A percentile compares a stretch with the other conserved stretches of the same genome.
Conservation (phyloP, 2,329 filamentous ascomycete species). For the Ophiostoma quercus region DNA sequence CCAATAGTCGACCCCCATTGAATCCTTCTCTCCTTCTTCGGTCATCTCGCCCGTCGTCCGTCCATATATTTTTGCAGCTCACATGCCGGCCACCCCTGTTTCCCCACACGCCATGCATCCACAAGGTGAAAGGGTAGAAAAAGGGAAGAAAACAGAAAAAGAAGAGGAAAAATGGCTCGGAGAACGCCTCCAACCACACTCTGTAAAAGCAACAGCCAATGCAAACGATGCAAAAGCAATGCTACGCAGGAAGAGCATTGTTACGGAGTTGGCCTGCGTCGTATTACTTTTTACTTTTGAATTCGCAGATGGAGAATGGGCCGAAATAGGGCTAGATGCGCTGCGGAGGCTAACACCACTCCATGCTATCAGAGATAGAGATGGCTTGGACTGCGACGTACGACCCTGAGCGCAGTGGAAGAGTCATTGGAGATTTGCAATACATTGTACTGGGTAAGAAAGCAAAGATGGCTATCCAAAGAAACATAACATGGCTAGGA, state of each 20-base stretch:
- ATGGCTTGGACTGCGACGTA: background rate
- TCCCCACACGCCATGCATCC: constrained; percentile 20
- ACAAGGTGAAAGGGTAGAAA: background rate
- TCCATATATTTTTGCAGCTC: background rate
- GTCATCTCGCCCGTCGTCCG: background rate
- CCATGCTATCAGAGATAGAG: background rate
- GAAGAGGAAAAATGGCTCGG: background rate
- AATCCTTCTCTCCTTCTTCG: constrained; percentile 8
- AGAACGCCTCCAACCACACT: constrained; percentile 1
- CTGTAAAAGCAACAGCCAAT: background rate
- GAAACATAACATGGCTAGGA: too few species aligned
- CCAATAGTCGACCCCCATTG: background rate
- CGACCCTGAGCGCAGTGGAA: background rate
- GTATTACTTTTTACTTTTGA: background rate
- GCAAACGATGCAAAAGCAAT: background rate
- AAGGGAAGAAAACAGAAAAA: background rate
- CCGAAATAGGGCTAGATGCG: background rate
- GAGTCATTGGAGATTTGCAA: background rate
- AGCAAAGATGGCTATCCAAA: too few species aligned
- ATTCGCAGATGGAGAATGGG: background rate
- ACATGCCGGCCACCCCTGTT: constrained; percentile 3
- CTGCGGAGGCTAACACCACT: constrained; percentile 3
- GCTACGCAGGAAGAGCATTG: background rate
- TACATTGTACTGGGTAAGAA: too few species aligned
- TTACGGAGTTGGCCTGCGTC: background rate